Evolutionary conservation across 768 basidiomycete species (phyloP), one percentile per base, ranked within the genome.

Genomic region (Pisolithus marmoratus): DNA sequence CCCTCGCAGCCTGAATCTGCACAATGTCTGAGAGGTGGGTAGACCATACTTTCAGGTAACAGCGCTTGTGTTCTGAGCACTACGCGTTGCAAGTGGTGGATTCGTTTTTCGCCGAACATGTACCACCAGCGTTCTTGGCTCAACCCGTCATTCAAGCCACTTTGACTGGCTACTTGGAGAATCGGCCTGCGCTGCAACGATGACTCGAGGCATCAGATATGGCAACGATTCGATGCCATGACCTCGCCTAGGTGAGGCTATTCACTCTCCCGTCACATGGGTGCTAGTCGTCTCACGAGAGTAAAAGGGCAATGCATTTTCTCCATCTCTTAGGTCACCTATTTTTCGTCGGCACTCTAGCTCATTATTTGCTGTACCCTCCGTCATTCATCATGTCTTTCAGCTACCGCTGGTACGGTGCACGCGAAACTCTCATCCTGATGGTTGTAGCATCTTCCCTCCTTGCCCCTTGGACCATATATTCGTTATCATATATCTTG

Each of bases 221-320:
- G 59, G 29, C 57, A 52, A 37, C 66, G 66, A 12, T 69, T 74
- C 40, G 73, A 77, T 50, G 58, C 61, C n/a, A 49, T 72, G 19
- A 67, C 69, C 43, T 76, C 76, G 12, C 80, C 80, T 19, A 66
- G 78, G 80, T 81, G 47, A 58, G 70, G 53, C 26, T 26, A 17
- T 44, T 15, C 38, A 46, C 15, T 8, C 27, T 29, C 27, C 7
- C 7, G 27, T 48, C 26, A 40, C 12, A 17, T 38, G 14, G 12
- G 20, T 48, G 8, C 23, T 17, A 36, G 23, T 17, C 27, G 19
- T 49, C 45, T 46, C 43, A 44, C 43, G 14, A 24, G n/a, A 43
- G 23, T 43, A 15, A 9, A 43, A 43, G 80, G 11, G 69, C 73
- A 22, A 46, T 74, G 22, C 79, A 82, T 64, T 55, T 70, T 31